Base-by-base conservation (phyloP, 106 monocot genomes). In the Dioscorea alata region DNA sequence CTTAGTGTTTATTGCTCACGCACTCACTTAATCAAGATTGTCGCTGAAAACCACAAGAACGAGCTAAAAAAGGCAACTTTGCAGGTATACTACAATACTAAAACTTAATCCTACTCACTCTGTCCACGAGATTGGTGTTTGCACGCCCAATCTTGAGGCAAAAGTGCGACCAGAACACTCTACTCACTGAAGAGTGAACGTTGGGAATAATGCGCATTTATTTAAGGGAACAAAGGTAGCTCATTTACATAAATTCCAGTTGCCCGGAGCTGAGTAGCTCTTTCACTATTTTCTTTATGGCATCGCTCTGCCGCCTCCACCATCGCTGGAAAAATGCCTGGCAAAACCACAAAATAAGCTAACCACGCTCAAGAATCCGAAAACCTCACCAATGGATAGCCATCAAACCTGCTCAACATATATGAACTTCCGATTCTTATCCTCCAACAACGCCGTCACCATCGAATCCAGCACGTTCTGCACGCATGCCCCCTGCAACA, bases 301-400 rank as follows among this genome's bases (percentile, higher is more conserved):
- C 74, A 42, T 88, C 75, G 13, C 77, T 93, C 79, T 99, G 99
- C 77, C 82, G 85, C 69, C 92, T 78, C 97, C 97, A 99, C 97
- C 92, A 99, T 12, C 97, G 72, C 75, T 93, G 92, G 77, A 99
- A 99, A 64, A 99, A 99, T 0, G 92, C 97, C 97, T 99, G 60
- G 60, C 13, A 56, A 18, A 0, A 56, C 54, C 16, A 56, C 4
- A 10, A 56, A 56, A 56, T 22, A 2, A 12, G 59, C n/a, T 0
- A 59, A 20, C 23, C 22, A 20, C 22, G n/a, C 12, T 19, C 12
- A 59, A 23, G 59, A 42, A 63, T 25, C 48, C 63, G 25, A 42
- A 42, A 54, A 32, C 25, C 59, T 14, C 60, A 65, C 13, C 13
- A 12, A 28, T 49, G 54, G 69, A 57, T 13, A 6, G 13, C 63